A percentile compares a stretch with the other conserved stretches of the same genome.
These are phyloP conservation scores for Fagus sylvatica DNA, from an alignment of 306 rosid species.

Conservation along the genomic window DNA sequence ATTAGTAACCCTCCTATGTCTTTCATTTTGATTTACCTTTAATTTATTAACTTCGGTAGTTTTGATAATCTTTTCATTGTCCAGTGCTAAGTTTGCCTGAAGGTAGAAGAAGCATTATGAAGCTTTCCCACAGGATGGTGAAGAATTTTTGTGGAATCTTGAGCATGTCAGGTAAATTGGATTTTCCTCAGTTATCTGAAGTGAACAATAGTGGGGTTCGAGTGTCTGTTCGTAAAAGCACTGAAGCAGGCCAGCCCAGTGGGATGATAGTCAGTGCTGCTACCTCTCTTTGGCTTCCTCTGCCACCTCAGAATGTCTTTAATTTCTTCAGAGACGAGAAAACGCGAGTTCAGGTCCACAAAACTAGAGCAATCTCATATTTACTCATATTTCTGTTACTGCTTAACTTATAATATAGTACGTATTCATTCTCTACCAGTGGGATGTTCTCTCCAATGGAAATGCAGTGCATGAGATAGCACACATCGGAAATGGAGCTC, in stretches of 20 bases:
- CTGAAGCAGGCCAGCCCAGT: constrained; percentile 38
- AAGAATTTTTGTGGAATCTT: constrained; percentile 47
- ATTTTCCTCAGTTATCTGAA: constrained; percentile 47
- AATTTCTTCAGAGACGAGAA: constrained; percentile 44
- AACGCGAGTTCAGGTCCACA: constrained; percentile 51
- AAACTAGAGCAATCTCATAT: neutral
- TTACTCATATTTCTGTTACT: neutral
- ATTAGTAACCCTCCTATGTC: neutral
- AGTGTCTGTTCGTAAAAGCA: constrained; percentile 36
- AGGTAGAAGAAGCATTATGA: constrained; percentile 47
- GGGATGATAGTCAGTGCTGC: constrained; percentile 51
- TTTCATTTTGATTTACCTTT: neutral
- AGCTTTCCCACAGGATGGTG: constrained; percentile 57
- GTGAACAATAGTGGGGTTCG: constrained; percentile 36
- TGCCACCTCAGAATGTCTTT: constrained; percentile 33
- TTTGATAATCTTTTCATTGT: neutral
- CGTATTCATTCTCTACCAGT: constrained; percentile 33
- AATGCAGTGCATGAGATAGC: constrained; percentile 39
- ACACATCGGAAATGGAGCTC: constrained; percentile 47
- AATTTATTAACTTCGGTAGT: neutral
- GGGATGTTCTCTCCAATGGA: constrained; percentile 62
- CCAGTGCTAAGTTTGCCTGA: constrained; percentile 38
- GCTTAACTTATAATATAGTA: neutral
- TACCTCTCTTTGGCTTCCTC: constrained; percentile 62
- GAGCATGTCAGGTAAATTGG: constrained; percentile 44